Conservation (phyloP, 75 land plant species). For the Sequoiadendron giganteum region DNA sequence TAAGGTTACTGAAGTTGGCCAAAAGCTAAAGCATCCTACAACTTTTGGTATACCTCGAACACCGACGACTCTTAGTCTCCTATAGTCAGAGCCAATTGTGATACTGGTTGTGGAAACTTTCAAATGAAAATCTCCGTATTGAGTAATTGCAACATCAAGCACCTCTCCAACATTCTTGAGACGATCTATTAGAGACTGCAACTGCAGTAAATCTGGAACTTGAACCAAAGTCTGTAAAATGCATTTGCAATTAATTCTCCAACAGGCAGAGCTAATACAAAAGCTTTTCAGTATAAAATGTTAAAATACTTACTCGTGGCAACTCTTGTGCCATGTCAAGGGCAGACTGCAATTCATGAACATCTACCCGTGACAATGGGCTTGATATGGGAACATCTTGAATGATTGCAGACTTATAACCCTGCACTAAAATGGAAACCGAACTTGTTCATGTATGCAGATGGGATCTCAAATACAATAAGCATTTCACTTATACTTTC, state of each 20-base stretch:
- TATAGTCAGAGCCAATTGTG: slow-evolving; percentile 84
- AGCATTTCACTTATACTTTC: not conserved
- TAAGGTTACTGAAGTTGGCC: not conserved
- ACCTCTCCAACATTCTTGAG: slow-evolving; percentile 88
- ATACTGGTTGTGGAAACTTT: slow-evolving; percentile 76
- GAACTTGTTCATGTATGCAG: not conserved
- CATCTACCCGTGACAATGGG: slow-evolving; percentile 74
- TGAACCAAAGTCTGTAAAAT: slow-evolving; percentile 66
- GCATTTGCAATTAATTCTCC: not conserved
- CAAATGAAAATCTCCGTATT: slow-evolving; percentile 85
- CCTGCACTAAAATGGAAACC: slow-evolving; percentile 27
- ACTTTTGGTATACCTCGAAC: slow-evolving; percentile 40
- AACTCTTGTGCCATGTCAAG: slow-evolving; percentile 80
- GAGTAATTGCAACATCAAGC: slow-evolving; percentile 69
- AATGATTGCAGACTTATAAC: slow-evolving; percentile 77
- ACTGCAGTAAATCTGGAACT: slow-evolving; percentile 70
- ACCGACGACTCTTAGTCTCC: slow-evolving; percentile 74
- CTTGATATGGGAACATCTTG: slow-evolving; percentile 97
- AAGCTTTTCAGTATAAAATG: not conserved
- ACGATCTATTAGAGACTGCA: slow-evolving; percentile 80
- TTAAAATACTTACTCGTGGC: slow-evolving; percentile 47
- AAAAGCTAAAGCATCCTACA: slow-evolving; percentile 9
- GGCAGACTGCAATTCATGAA: slow-evolving; percentile 72
- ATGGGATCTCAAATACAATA: not conserved
- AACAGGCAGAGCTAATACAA: not conserved